These are phyloP conservation scores for Barnettozyma salicaria DNA, from an alignment of 805 yeast genomes.

Conservation along the genomic window DNA sequence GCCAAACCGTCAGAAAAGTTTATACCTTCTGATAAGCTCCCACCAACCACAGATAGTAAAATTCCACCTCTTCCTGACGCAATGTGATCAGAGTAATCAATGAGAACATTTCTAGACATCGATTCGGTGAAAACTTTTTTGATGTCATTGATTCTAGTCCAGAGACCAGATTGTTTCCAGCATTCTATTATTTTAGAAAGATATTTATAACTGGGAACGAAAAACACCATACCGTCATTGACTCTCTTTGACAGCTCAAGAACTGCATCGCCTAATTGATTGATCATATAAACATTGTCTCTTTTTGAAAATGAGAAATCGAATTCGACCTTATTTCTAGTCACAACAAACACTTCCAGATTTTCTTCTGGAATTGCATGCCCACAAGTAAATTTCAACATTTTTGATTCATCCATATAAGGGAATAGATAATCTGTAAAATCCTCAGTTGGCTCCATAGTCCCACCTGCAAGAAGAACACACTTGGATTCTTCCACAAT, in stretches of 20 bases:
- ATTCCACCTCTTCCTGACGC: constrained; percentile 48
- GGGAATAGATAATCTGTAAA: constrained; percentile 65
- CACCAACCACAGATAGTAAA: constrained; percentile 84
- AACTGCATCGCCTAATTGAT: constrained; percentile 45
- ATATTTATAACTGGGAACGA: constrained; percentile 81
- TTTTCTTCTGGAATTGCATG: constrained; percentile 76
- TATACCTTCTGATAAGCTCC: constrained; percentile 88
- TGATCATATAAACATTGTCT: constrained; percentile 38
- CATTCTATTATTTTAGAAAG: constrained; percentile 40
- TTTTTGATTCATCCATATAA: constrained; percentile 34
- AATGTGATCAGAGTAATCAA: constrained; percentile 44
- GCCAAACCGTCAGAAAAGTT: constrained; percentile 87
- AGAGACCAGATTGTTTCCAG: constrained; percentile 44
- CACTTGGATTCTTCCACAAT: constrained; percentile 60
- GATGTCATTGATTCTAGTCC: constrained; percentile 29
- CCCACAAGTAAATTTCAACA: constrained; percentile 63
- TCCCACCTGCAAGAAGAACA: constrained; percentile 86
- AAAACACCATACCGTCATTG: constrained; percentile 75
- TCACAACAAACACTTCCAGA: constrained; percentile 53
- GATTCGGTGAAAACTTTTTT: constrained; percentile 58
- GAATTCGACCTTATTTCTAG: constrained; percentile 29
- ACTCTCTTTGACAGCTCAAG: constrained; percentile 36
- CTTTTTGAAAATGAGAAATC: constrained; percentile 70
- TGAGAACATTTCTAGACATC: constrained; percentile 41
- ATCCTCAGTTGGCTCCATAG: constrained; percentile 87